Percentiles rank a stretch among this genome's conserved stretches.
Evolutionary conservation across 2,329 filamentous ascomycete species (phyloP).

Genomic region (Monosporascus sp.): DNA sequence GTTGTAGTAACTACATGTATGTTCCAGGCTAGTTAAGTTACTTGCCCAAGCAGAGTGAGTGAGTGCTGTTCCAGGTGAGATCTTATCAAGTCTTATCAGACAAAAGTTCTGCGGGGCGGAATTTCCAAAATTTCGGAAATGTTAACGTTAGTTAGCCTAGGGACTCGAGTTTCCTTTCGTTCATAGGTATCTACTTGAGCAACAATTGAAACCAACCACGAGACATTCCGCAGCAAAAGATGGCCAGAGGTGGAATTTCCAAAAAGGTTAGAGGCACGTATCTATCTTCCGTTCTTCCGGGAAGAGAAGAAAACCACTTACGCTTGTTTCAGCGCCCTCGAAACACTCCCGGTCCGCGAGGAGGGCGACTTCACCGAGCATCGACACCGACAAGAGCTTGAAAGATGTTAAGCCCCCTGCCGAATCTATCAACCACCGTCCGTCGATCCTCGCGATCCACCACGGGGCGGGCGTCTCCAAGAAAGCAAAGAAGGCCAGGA

Average conservation of each 20-base stretch:
- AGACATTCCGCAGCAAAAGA: constrained; percentile 10
- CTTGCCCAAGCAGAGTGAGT: no score
- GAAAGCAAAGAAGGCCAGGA: constrained; percentile 55
- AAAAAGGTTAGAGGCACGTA: constrained; percentile 27
- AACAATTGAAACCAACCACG: background rate
- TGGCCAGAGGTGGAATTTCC: constrained; percentile 29
- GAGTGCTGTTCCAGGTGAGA: no score
- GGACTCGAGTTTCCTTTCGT: background rate
- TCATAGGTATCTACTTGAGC: background rate
- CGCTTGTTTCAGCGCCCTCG: constrained; percentile 46
- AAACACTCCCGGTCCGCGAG: constrained; percentile 70
- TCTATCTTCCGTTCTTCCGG: background rate
- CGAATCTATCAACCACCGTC: constrained; percentile 44
- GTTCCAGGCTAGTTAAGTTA: no score
- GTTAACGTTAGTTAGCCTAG: no score
- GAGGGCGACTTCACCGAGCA: constrained; percentile 64
- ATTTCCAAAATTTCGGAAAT: constrained; percentile 5
- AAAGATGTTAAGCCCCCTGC: constrained; percentile 51
- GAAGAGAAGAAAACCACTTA: constrained; percentile 2
- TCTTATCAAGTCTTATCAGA: background rate
- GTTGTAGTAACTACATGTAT: no score
- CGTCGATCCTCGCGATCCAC: constrained; percentile 65
- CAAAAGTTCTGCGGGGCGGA: constrained; percentile 5
- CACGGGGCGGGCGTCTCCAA: constrained; percentile 63
- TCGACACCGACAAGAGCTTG: constrained; percentile 67